Evolutionary conservation across 1,284 basidiomycete genomes (phyloP).

Genomic region (Trichosporon sp.): DNA sequence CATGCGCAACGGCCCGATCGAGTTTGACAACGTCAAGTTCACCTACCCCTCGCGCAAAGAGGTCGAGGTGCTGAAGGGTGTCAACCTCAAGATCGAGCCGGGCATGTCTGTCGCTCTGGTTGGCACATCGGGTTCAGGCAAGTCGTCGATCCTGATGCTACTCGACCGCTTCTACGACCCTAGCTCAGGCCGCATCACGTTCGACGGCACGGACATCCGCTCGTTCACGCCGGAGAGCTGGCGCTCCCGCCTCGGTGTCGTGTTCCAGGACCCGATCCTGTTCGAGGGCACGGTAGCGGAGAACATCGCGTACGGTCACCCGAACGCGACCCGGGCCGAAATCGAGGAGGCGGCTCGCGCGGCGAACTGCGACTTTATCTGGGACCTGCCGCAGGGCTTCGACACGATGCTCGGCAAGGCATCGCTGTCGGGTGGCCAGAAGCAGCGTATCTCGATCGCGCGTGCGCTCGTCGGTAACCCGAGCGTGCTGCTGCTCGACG

Average conservation of each 20-base stretch:
- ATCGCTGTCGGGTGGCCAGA: constrained; percentile 50
- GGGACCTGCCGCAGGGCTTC: constrained; percentile 79
- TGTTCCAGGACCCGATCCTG: constrained; percentile 61
- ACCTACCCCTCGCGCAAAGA: constrained; percentile 79
- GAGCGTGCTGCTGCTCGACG: constrained; percentile 51
- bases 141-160: constrained; percentile 83
- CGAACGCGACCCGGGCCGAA: constrained; percentile 65
- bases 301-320: constrained; percentile 85
- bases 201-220: constrained; percentile 82
- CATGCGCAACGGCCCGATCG: constrained; percentile 60
- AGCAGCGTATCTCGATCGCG: constrained; percentile 53
- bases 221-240: constrained; percentile 77
- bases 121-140: constrained; percentile 80
- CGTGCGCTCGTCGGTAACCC: constrained; percentile 51
- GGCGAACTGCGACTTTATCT: constrained; percentile 94
- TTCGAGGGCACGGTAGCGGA: constrained; percentile 80
- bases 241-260: constrained; percentile 78
- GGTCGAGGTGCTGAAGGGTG: constrained; percentile 68
- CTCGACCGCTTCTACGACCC: constrained; percentile 93
- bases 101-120: constrained; percentile 89
- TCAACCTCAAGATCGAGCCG: constrained; percentile 68
- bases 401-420: constrained; percentile 57
- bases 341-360: constrained; percentile 81
- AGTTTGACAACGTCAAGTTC: constrained; percentile 74
- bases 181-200: constrained; percentile 68